Evolutionary conservation across 106 monocot genomes (phyloP).

Genomic region (Hemerocallis citrina): DNA sequence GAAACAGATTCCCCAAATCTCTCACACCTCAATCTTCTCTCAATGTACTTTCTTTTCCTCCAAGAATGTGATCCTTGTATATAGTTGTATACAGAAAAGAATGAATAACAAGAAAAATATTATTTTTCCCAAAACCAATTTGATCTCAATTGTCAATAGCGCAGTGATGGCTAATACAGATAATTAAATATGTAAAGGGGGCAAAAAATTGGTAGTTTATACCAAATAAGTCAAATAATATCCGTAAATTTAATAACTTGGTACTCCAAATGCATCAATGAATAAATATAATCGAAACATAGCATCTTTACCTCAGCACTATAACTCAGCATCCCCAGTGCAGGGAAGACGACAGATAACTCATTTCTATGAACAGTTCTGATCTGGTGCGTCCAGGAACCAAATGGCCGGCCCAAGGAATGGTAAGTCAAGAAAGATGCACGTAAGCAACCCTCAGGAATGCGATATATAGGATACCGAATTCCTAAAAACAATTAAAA

Average conservation of each 20-base stretch:
- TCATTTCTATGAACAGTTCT: not conserved
- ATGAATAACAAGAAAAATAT: too few relatives aligned
- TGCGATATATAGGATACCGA: conserved; percentile 34
- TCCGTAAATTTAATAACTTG: not conserved
- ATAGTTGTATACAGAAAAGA: too few relatives aligned
- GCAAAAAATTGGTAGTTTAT: too few relatives aligned
- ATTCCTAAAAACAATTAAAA: conserved; percentile 13
- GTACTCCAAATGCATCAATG: not conserved
- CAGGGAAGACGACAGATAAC: conserved; percentile 15
- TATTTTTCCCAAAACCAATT: too few relatives aligned
- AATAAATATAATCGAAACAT: not conserved
- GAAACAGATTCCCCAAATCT: too few relatives aligned
- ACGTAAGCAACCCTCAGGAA: conserved; percentile 23
- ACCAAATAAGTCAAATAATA: not conserved
- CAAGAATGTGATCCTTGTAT: too few relatives aligned
- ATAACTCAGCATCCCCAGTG: conserved; percentile 27
- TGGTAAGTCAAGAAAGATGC: conserved; percentile 29
- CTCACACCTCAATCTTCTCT: too few relatives aligned
- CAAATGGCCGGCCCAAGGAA: conserved; percentile 24
- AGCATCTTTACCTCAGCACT: conserved; percentile 20
- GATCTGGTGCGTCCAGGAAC: not conserved
- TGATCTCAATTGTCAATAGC: too few relatives aligned
- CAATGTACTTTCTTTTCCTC: too few relatives aligned
- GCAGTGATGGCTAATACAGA: too few relatives aligned
- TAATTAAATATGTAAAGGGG: not conserved